A percentile compares a stretch with the other conserved stretches of the same genome.
phyloP scores from a whole-genome alignment of 345 rosid species.

The Viola odorata region DNA sequence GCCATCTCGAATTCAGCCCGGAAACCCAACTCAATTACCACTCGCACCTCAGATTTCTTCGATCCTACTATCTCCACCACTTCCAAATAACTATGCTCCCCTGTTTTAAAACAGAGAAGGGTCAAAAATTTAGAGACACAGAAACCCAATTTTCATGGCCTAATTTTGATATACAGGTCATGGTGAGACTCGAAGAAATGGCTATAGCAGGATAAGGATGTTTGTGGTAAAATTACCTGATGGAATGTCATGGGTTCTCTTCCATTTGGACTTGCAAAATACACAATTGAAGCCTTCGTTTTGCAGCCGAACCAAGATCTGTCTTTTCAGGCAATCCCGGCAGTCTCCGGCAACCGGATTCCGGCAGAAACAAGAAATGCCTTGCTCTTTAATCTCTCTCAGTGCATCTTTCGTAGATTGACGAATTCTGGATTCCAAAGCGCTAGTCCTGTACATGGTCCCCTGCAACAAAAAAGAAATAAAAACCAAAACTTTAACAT shows the following conservation, averaged over 20 bases:
- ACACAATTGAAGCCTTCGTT: constrained; percentile 47
- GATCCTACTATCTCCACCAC: constrained; percentile 46
- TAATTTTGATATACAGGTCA: too few relatives aligned
- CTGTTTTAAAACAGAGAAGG: constrained; percentile 22
- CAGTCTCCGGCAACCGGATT: constrained; percentile 42
- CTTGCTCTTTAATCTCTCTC: constrained; percentile 28
- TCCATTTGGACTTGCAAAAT: constrained; percentile 81
- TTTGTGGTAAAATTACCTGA: constrained; percentile 38
- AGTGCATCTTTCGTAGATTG: constrained; percentile 55
- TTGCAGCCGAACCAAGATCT: constrained; percentile 48
- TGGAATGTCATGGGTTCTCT: constrained; percentile 54
- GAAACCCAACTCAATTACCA: constrained; percentile 67
- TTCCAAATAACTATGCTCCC: constrained; percentile 61
- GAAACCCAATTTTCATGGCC: too few relatives aligned
- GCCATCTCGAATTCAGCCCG: constrained; percentile 80
- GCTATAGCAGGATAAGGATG: not conserved
- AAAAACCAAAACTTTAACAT: not conserved
- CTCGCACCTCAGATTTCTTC: constrained; percentile 46
- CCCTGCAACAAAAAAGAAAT: constrained; percentile 37
- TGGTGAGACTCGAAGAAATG: not conserved
- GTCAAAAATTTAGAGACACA: not conserved
- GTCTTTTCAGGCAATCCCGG: constrained; percentile 51
- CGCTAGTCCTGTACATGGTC: constrained; percentile 51
- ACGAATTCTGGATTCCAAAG: constrained; percentile 60
- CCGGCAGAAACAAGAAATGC: constrained; percentile 44